Evolutionary conservation across 2,329 filamentous ascomycete genomes (phyloP).

Genomic region (Fusarium sacchari): DNA sequence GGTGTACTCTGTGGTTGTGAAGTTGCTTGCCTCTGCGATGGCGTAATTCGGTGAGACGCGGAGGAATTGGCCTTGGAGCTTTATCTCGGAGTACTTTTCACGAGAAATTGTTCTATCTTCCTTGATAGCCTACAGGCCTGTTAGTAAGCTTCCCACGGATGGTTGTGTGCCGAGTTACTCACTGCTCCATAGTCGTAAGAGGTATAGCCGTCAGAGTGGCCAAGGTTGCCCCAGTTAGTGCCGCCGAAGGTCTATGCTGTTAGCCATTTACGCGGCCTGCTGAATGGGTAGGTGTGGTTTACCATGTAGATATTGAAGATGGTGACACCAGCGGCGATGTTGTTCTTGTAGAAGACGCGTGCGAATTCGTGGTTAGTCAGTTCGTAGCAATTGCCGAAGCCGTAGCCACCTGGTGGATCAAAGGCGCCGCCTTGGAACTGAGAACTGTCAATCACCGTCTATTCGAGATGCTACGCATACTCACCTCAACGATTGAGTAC

Average conservation of each 20-base stretch:
- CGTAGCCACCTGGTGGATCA: slow-evolving; percentile 78
- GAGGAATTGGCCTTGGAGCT: slow-evolving; percentile 79
- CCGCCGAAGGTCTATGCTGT: slow-evolving; percentile 70
- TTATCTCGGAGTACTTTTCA: slow-evolving; percentile 84
- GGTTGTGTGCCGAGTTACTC: slow-evolving; percentile 7
- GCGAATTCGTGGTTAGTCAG: slow-evolving; percentile 79
- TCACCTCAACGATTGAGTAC: slow-evolving; percentile 63
- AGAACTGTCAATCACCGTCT: background rate
- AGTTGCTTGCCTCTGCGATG: slow-evolving; percentile 63
- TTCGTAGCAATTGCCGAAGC: slow-evolving; percentile 72
- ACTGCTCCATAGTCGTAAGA: slow-evolving; percentile 65
- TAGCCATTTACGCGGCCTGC: background rate
- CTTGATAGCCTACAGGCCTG: slow-evolving; percentile 56
- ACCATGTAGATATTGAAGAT: slow-evolving; percentile 82
- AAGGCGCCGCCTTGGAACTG: slow-evolving; percentile 77
- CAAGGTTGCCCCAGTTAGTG: slow-evolving; percentile 85
- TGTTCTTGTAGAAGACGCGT: slow-evolving; percentile 82
- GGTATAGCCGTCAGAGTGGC: slow-evolving; percentile 73
- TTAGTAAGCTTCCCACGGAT: background rate
- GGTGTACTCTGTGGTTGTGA: slow-evolving; percentile 62
- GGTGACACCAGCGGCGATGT: slow-evolving; percentile 71
- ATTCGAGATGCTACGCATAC: fast-evolving
- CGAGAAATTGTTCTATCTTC: slow-evolving; percentile 75
- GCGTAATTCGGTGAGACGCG: slow-evolving; percentile 78
- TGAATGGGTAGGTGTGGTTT: fast-evolving